A percentile compares a stretch with the other conserved stretches of the same genome.
These are phyloP conservation scores for Curvularia hawaiiensis DNA, from an alignment of 2,329 filamentous ascomycete genomes.

Conservation along the genomic window DNA sequence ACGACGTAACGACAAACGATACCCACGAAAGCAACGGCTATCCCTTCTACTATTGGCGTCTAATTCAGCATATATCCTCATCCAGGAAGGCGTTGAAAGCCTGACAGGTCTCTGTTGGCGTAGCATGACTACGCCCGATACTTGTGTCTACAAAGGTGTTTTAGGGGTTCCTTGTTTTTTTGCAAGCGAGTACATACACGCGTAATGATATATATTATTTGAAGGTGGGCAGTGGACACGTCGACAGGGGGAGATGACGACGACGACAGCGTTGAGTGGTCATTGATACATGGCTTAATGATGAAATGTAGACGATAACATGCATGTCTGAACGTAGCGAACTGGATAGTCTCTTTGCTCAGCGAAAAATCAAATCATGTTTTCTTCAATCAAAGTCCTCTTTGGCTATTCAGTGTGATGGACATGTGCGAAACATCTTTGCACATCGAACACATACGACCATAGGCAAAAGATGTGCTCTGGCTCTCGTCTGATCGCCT, in stretches of 20 bases:
- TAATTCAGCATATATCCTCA: slow-evolving; percentile 29
- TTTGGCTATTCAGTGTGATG: background rate
- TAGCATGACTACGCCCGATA: slow-evolving; percentile 18
- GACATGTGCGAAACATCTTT: background rate
- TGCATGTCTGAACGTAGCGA: slow-evolving; percentile 17
- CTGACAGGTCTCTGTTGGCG: slow-evolving; percentile 18
- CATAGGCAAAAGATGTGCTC: slow-evolving; percentile 10
- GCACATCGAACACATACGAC: slow-evolving; percentile 13
- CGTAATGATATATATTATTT: slow-evolving; percentile 21
- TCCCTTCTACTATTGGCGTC: slow-evolving; percentile 29
- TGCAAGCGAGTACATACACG: slow-evolving; percentile 13
- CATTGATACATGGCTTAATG: slow-evolving; percentile 20
- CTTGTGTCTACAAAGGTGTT: slow-evolving; percentile 23
- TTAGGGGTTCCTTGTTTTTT: slow-evolving; percentile 12
- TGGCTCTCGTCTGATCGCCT: slow-evolving; percentile 17
- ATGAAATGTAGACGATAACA: slow-evolving; percentile 18
- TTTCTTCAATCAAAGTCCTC: background rate
- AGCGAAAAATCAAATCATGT: slow-evolving; percentile 9
- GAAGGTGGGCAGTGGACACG: background rate
- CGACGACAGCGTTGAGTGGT: slow-evolving; percentile 1
- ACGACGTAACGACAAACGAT: slow-evolving; percentile 47
- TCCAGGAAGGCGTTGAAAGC: slow-evolving; percentile 23
- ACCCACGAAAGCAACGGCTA: slow-evolving; percentile 43
- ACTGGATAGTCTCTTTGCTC: slow-evolving; percentile 11
- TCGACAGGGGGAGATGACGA: background rate